Base-by-base conservation (phyloP, 768 basidiomycete species). In the Lentinus tigrinus region DNA sequence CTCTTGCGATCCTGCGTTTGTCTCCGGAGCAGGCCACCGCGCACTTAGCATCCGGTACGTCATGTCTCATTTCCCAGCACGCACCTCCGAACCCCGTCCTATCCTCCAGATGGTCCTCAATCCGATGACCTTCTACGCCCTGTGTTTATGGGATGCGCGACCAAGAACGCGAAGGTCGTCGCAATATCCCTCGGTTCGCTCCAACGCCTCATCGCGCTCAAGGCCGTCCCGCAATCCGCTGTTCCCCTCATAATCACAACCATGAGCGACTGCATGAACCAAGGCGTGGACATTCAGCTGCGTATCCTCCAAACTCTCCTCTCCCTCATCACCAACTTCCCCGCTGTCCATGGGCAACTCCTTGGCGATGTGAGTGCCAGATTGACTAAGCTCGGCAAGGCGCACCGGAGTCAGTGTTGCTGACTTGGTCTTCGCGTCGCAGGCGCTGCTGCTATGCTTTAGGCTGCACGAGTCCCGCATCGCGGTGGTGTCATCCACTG, bases 251-350 rank as follows among this genome's bases (percentile, higher is more conserved):
- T 98, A 51, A 81, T 98, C 65, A 83, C 74, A 44, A 96, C 89
- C 0, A 89, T 99, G 84, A 84, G 79, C 56, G 88, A 91, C 61
- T 93, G 93, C 17, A 85, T 96, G 77, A 88, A 84, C 27, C 94
- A 96, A 70, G 97, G 95, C 6, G 95, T 98, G 28, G 97, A 99
- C 69, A 97, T 98, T 26, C 97, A 98, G 69, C 81, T 98, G 38
- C 89, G 91, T 51, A 91, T 98, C 26, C 79, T 98, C 0, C 95
- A 98, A 71, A 95, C 93, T 0, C 80, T 98, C 9, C 85, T 97
- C 10, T 92, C 91, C 0, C 83, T 99, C 10, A 85, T 98, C 50
- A 95, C 93, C 2, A 91, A 93, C 68, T 94, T 95, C 67, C 83
- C 85, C 1, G 83, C 82, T 8, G 85, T 96, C 8, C 91, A 94